Conservation (phyloP, 2,329 filamentous ascomycete genomes). For the Mycosphaerelloides madeirae region DNA sequence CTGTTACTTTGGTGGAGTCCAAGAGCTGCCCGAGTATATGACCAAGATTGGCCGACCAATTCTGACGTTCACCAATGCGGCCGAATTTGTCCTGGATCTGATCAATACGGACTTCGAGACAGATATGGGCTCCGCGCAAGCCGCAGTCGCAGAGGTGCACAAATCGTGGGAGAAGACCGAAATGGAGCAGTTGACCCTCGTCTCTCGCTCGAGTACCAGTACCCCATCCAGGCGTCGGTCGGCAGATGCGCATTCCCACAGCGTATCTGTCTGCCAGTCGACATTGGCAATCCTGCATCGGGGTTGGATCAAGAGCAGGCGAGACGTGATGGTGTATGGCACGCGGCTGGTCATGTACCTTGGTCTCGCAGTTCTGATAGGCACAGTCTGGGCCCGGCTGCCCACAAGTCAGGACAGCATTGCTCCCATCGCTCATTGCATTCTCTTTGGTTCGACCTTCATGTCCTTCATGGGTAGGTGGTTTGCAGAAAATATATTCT, state of each 20-base stretch:
- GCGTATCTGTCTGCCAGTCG: constrained; percentile 47
- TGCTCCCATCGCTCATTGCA: constrained; percentile 75
- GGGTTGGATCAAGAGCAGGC: constrained; percentile 75
- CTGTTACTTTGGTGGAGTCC: constrained; percentile 66
- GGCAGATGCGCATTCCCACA: constrained; percentile 26
- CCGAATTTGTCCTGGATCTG: constrained; percentile 75
- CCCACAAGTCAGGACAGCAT: constrained; percentile 65
- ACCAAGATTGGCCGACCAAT: constrained; percentile 56
- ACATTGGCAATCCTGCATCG: constrained; percentile 67
- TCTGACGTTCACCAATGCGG: constrained; percentile 69
- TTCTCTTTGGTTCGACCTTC: constrained; percentile 51
- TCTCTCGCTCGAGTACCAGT: constrained; percentile 31
- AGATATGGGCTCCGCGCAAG: constrained; percentile 44
- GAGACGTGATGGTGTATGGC: constrained; percentile 78
- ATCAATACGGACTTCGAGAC: constrained; percentile 71
- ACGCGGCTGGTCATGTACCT: constrained; percentile 80
- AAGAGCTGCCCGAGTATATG: constrained; percentile 59
- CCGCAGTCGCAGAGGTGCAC: constrained; percentile 52
- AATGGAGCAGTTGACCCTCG: constrained; percentile 33
- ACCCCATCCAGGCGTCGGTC: constrained; percentile 30
- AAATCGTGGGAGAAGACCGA: constrained; percentile 52
- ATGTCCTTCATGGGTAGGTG: constrained; percentile 49
- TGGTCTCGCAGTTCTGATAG: constrained; percentile 77
- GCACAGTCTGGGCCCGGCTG: constrained; percentile 77
- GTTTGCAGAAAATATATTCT: too few species aligned